Conservation (phyloP, 257 asterid species). For the Eustoma russellianum region DNA sequence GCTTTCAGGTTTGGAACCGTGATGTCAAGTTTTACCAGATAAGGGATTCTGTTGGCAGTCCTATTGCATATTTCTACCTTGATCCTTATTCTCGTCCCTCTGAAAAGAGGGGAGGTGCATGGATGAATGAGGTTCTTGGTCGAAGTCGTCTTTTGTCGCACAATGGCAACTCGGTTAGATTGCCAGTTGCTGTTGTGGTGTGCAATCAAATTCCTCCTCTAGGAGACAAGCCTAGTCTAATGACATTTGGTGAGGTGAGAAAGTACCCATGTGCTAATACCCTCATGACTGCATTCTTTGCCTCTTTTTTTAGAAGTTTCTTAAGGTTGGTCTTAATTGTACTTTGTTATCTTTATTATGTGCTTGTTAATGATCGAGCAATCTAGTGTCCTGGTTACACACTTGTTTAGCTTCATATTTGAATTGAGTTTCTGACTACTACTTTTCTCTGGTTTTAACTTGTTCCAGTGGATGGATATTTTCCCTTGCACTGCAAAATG, state of each 20-base stretch:
- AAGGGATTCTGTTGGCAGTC: conserved; percentile 66
- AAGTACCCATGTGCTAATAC: not conserved
- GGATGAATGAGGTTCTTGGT: conserved; percentile 96
- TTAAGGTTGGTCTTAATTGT: conserved; percentile 5
- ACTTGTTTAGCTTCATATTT: too few species aligned
- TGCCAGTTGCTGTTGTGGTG: conserved; percentile 98
- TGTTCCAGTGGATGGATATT: too few species aligned
- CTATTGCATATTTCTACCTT: conserved; percentile 81
- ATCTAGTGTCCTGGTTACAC: too few species aligned
- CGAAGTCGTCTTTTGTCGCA: conserved; percentile 80
- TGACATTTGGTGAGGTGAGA: conserved; percentile 95
- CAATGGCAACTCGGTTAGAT: conserved; percentile 69
- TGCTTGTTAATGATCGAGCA: too few species aligned
- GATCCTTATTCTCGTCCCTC: conserved; percentile 99
- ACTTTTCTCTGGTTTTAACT: too few species aligned
- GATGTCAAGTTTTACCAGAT: conserved; percentile 85
- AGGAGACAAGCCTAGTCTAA: conserved; percentile 95
- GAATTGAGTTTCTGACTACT: too few species aligned
- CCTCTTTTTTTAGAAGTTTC: not conserved
- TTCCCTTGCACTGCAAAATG: too few species aligned
- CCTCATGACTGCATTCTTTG: not conserved
- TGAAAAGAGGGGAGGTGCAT: conserved; percentile 95
- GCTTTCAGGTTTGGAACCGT: conserved; percentile 74
- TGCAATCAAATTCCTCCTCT: conserved; percentile 99
- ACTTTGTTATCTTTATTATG: too few species aligned